Conservation (phyloP, 192 early-diverging fungal genomes). For the Coemansia sp. region DNA sequence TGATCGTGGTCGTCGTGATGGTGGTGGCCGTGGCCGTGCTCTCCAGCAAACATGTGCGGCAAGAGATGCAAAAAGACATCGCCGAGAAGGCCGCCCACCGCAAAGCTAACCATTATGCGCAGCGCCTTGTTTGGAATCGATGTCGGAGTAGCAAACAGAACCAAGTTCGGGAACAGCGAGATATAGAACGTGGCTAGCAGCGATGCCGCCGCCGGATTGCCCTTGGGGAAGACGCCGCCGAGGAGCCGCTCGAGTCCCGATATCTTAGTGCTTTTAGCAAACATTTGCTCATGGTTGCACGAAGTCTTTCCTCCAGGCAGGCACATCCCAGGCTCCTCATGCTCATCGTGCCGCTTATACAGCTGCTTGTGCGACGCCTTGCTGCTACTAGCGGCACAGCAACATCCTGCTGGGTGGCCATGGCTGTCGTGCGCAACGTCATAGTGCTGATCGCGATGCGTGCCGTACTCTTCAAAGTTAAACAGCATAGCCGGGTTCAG, state of each 20-base stretch:
- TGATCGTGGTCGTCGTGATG: conserved; percentile 29
- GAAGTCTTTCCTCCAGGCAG: conserved; percentile 23
- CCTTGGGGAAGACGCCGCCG: conserved; percentile 53
- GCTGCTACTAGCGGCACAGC: conserved; percentile 15
- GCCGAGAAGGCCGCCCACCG: conserved; percentile 82
- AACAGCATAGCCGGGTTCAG: conserved; percentile 55
- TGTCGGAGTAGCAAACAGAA: conserved; percentile 79
- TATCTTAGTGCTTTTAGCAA: conserved; percentile 6
- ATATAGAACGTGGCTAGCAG: conserved; percentile 79
- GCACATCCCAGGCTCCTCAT: conserved; percentile 31
- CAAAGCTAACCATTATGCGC: conserved; percentile 79
- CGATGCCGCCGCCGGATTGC: conserved; percentile 52
- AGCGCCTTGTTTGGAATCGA: conserved; percentile 57
- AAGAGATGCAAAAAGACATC: conserved; percentile 85
- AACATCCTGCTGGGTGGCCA: conserved; percentile 24
- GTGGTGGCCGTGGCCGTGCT: conserved; percentile 39
- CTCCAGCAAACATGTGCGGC: conserved; percentile 74
- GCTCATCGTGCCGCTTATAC: conserved; percentile 30
- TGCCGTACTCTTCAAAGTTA: conserved; percentile 54
- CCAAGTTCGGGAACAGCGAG: conserved; percentile 77
- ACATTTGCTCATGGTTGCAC: conserved; percentile 23
- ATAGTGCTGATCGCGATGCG: conserved; percentile 41
- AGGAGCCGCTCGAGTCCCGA: conserved; percentile 48
- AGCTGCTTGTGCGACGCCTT: conserved; percentile 29
- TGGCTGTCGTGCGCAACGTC: conserved; percentile 45